Evolutionary conservation across 352 stramenopile species (phyloP), one percentile per base, ranked within the genome.

Genomic region (Detonula confervacea): DNA sequence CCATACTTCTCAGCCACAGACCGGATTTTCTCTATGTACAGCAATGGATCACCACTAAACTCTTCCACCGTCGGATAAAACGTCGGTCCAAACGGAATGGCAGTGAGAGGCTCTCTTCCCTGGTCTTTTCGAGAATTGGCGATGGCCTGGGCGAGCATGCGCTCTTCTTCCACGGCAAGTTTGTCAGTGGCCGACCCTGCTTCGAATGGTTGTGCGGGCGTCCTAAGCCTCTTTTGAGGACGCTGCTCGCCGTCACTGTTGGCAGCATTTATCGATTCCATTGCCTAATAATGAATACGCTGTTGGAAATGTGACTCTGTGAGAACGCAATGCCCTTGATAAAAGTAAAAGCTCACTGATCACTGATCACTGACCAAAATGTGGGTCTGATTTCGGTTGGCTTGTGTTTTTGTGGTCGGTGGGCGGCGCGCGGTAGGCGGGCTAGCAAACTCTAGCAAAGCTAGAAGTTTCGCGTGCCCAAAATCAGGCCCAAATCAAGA

Each of bases 1-100:
- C 97, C 97, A 61, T 97, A 97, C 63, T 93, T 84, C 88, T 97
- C 94, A 20, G 95, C 97, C 57, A 97, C 95, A 54, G 95, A 88
- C 29, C 95, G 90, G 80, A 94, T 90, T 39, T 91, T 94, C 20
- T 91, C 81, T 51, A 94, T 84, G 70, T 91, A 94, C 39, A 86
- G 42, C 39, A 94, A 73, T 12, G 87, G 84, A 79, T 87, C 89
- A 30, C 76, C 84, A 62, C 87, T 78, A 62, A 94, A 90, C 16
- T 94, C 89, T 64, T 91, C 81, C 9, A 89, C 66, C 1, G 89
- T 89, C 20, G 89, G 89, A 76, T 88, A 92, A 72, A 92, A 94
- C 2, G 76, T 84, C 11, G 89, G 89, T 51, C 78, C 87, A 22
- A 80, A 82, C 29, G 84, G 83, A 46, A 94, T 77, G 54, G 77